Conservation (phyloP, 176 grass and related monocot species). For the Zea luxurians region DNA sequence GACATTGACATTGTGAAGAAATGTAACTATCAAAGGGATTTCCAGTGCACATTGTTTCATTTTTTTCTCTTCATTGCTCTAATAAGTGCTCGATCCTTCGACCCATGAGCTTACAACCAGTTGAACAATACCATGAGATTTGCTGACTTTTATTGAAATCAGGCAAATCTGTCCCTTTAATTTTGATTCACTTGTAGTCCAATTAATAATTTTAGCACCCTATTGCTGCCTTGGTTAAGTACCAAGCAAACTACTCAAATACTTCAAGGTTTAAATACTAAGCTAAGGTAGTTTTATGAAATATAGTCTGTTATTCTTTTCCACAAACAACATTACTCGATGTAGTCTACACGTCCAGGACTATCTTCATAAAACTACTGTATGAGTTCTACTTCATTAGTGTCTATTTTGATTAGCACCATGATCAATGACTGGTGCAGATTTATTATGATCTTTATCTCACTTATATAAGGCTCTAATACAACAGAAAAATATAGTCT, state of each 20-base stretch:
- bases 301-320: neutral
- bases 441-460: slow-evolving; percentile 20
- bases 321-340: neutral
- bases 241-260: neutral
- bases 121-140: slow-evolving; percentile 20
- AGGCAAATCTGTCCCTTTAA: neutral
- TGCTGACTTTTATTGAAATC: neutral
- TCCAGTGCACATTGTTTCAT: slow-evolving; percentile 6
- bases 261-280: slow-evolving; percentile 7
- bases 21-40: neutral
- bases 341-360: neutral
- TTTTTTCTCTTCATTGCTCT: slow-evolving; percentile 8
- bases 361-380: neutral
- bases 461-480: slow-evolving; percentile 3
- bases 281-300: neutral
- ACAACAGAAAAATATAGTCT: neutral
- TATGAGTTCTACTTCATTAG: slow-evolving; percentile 3
- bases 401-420: neutral
- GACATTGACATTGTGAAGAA: neutral
- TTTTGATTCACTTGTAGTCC: neutral
- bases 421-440: neutral
- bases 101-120: neutral
- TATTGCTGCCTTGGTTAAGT: slow-evolving; percentile 8
- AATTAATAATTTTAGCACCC: neutral
- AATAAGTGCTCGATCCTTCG: neutral